phyloP scores from a whole-genome alignment of 2,329 filamentous ascomycete species.

The Neonectria coccinea region DNA sequence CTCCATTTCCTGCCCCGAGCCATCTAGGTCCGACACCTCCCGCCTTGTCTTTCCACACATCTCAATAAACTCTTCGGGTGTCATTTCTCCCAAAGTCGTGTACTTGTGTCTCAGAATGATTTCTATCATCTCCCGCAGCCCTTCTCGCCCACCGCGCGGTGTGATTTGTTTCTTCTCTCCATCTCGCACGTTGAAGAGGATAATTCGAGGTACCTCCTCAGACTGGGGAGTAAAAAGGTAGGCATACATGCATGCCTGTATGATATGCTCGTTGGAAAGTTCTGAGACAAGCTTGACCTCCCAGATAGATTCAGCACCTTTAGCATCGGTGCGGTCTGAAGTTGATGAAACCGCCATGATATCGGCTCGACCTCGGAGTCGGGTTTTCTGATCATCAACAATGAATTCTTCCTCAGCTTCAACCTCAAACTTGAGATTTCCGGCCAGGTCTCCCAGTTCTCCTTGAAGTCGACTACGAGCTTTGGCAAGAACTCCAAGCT shows the following conservation, averaged over 20 bases:
- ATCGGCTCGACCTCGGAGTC: constrained; percentile 31
- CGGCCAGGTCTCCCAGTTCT: constrained; percentile 22
- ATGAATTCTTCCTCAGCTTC: neutral
- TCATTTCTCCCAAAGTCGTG: constrained; percentile 14
- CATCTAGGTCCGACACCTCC: constrained; percentile 20
- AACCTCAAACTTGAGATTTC: constrained; percentile 26
- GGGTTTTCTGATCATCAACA: neutral
- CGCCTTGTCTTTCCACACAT: constrained; percentile 16
- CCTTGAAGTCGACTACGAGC: constrained; percentile 31
- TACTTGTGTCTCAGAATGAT: constrained; percentile 38
- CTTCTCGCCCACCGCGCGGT: constrained; percentile 16
- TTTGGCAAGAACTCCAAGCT: constrained; percentile 29
- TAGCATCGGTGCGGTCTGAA: neutral
- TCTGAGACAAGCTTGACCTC: constrained; percentile 48
- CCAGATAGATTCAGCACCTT: constrained; percentile 36
- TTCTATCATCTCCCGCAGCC: constrained; percentile 30
- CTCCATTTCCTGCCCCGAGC: neutral
- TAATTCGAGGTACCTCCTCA: constrained; percentile 29
- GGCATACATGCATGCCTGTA: constrained; percentile 45
- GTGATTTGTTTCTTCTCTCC: constrained; percentile 43
- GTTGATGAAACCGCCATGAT: constrained; percentile 16
- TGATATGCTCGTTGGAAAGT: constrained; percentile 41
- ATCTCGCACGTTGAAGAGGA: constrained; percentile 46
- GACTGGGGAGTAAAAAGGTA: constrained; percentile 33
- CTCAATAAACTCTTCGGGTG: constrained; percentile 31